phyloP scores from a whole-genome alignment of 2,329 filamentous ascomycete species.

The Microdochium bolleyi region DNA sequence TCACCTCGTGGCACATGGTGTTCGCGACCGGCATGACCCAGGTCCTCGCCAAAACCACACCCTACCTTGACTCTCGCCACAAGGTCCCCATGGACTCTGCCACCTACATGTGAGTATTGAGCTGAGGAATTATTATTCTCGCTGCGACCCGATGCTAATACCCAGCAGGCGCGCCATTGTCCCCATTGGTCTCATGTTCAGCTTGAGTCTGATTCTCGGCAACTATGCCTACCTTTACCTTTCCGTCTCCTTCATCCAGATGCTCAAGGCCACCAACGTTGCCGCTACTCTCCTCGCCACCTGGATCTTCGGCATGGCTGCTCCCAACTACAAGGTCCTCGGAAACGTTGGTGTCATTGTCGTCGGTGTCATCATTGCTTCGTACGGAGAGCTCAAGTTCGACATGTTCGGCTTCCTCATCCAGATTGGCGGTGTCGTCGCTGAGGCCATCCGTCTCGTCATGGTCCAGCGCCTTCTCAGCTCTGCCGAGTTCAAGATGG shows the following conservation, averaged over 20 bases:
- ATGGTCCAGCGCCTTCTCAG: conserved; percentile 81
- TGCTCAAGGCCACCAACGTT: conserved; percentile 46
- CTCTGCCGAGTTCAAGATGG: conserved; percentile 74
- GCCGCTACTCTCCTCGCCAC: conserved; percentile 56
- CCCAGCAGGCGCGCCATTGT: conserved; percentile 42
- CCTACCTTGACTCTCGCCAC: conserved; percentile 54
- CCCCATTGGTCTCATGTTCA: conserved; percentile 60
- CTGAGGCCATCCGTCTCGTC: conserved; percentile 74
- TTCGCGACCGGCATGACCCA: conserved; percentile 61
- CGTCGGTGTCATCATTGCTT: conserved; percentile 42
- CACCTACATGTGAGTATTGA: conserved; percentile 39
- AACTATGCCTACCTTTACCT: conserved; percentile 63
- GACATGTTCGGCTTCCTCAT: conserved; percentile 57
- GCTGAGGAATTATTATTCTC: background rate
- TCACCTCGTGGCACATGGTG: conserved; percentile 61
- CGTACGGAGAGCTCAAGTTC: conserved; percentile 60
- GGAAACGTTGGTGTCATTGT: conserved; percentile 45
- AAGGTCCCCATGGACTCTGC: conserved; percentile 52
- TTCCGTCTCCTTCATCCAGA: conserved; percentile 62
- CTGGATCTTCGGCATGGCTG: conserved; percentile 49
- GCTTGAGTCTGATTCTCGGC: conserved; percentile 56
- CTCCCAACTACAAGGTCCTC: conserved; percentile 34
- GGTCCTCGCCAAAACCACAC: conserved; percentile 55
- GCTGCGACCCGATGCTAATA: background rate
- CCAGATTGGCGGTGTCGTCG: conserved; percentile 68